A percentile compares a stretch with the other conserved stretches of the same genome.
These are phyloP conservation scores for Candida pseudoviswanathii DNA, from an alignment of 1,139 yeast genomes.

Conservation along the genomic window DNA sequence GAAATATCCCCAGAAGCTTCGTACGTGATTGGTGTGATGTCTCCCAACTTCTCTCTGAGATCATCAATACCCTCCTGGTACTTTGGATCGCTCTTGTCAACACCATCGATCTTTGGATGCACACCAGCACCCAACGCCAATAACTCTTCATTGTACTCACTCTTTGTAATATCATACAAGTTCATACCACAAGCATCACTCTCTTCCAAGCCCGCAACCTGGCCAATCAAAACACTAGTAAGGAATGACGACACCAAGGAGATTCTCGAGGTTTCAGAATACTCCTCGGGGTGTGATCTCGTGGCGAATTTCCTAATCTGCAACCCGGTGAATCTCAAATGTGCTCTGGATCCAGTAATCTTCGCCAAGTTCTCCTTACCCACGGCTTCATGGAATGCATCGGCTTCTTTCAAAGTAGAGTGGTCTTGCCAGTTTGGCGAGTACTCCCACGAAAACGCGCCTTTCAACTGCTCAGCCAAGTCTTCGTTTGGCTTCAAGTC, in stretches of 20 bases:
- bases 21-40: slow-evolving; percentile 50
- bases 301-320: slow-evolving; percentile 78
- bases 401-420: slow-evolving; percentile 72
- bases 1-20: slow-evolving; percentile 49
- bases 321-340: slow-evolving; percentile 87
- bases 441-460: slow-evolving; percentile 59
- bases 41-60: slow-evolving; percentile 53
- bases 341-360: slow-evolving; percentile 85
- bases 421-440: slow-evolving; percentile 98
- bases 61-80: slow-evolving; percentile 34
- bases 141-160: slow-evolving; percentile 55
- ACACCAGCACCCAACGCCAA: slow-evolving; percentile 54
- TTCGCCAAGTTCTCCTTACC: slow-evolving; percentile 65
- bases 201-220: slow-evolving; percentile 66
- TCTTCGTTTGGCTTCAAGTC: slow-evolving; percentile 25
- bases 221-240: slow-evolving; percentile 70
- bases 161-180: slow-evolving; percentile 64
- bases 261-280: slow-evolving; percentile 59
- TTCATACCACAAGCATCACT: slow-evolving; percentile 95
- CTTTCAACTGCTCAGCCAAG: slow-evolving; percentile 48
- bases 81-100: slow-evolving; percentile 22
- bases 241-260: slow-evolving; percentile 80
- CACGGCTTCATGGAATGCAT: slow-evolving; percentile 58
- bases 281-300: slow-evolving; percentile 50
- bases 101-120: slow-evolving; percentile 39